phyloP scores from a whole-genome alignment of 441 rosid species.

The Hura crepitans region DNA sequence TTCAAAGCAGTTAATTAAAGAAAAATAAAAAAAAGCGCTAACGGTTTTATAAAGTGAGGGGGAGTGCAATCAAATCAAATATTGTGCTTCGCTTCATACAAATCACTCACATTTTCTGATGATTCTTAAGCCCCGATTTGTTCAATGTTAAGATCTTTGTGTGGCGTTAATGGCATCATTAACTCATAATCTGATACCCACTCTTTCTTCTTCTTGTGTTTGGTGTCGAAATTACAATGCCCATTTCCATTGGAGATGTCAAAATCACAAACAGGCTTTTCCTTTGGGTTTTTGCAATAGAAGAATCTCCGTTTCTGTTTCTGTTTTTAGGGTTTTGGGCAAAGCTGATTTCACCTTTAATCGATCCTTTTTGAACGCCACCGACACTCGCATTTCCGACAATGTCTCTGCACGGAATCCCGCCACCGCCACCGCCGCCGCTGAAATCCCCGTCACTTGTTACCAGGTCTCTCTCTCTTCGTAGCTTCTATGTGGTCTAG shows the following conservation, averaged over 20 bases:
- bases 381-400: slow-evolving; percentile 48
- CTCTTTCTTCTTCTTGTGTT: slow-evolving; percentile 21
- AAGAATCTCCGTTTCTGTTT: neutral
- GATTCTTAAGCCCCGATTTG: neutral
- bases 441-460: slow-evolving; percentile 79
- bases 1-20: too few species aligned
- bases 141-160: neutral
- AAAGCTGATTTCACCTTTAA: neutral
- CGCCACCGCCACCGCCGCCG: slow-evolving; percentile 27
- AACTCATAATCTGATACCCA: slow-evolving; percentile 22
- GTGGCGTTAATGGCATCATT: slow-evolving; percentile 31
- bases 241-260: slow-evolving; percentile 14
- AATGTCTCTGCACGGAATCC: slow-evolving; percentile 35
- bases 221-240: slow-evolving; percentile 16
- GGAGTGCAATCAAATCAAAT: neutral
- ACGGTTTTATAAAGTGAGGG: neutral
- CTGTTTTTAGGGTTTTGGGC: slow-evolving; percentile 24
- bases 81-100: neutral
- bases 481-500: neutral
- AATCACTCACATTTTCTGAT: neutral
- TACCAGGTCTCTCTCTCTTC: slow-evolving; percentile 56
- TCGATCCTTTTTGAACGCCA: slow-evolving; percentile 18
- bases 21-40: neutral
- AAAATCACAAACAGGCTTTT: slow-evolving; percentile 13
- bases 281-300: neutral